Evolutionary conservation across 805 yeast species (phyloP), one percentile per base, ranked within the genome.

Genomic region (Ogataea populi-albae): DNA sequence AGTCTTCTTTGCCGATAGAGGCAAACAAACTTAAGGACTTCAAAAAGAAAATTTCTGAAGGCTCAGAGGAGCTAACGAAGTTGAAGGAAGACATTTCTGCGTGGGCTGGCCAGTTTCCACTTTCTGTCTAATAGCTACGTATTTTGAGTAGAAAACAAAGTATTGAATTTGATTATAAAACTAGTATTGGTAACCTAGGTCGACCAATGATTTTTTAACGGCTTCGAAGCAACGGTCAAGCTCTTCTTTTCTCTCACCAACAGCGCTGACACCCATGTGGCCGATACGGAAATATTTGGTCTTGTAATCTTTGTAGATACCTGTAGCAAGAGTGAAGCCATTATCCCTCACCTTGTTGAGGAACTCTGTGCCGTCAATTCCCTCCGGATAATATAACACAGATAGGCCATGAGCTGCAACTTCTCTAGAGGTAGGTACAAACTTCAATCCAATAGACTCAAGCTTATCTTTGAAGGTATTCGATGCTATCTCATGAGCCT

Each of bases 11-110:
- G 59, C 97, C 98, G 59, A 77, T 77, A 67, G 95, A 86, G 45
- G 95, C 96, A 43, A 89, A 89, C 76, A 88, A 81, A 70, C 80
- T 93, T 63, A 91, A 87, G 75, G 98, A 93, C 66, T 93, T 88
- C 79, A 93, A 91, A 75, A 80, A 81, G 52, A 77, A 77, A 61
- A 79, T 87, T 47, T 73, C 77, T 54, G 73, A 75, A 45, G 87
- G 86, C 47, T 76, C 81, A 45, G 84, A 77, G 37, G 85, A 80
- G 59, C 72, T 89, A 53, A 63, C 68, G 41, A 66, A 68, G 29
- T 70, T 84, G 55, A 87, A 86, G 68, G 65, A 69, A 36, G 97
- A 93, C 70, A 80, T 93, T 51, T 71, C 80, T 55, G 72, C 71
- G 46, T 93, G 98, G 98, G 96, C 96, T 49, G 91, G 88, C 59